Conservation (phyloP, 805 yeast species). For the Osmozyma mogii region DNA sequence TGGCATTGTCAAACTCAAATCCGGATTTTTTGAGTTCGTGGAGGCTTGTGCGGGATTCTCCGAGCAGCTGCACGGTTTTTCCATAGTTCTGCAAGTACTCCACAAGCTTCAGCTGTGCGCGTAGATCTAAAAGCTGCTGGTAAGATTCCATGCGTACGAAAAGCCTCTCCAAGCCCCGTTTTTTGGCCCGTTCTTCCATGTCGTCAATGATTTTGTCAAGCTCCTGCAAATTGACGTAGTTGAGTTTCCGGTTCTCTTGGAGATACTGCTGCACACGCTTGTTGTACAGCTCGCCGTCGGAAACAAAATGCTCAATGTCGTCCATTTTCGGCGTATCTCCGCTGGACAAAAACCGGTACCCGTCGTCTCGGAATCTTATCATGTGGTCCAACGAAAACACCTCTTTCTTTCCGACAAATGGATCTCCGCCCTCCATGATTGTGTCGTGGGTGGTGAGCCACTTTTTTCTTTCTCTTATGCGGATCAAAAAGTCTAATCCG, state of each 20-base stretch:
- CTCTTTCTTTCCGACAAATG: constrained; percentile 28
- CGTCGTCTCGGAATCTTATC: constrained; percentile 19
- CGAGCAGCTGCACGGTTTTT: constrained; percentile 8
- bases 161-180: constrained; percentile 16
- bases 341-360: constrained; percentile 19
- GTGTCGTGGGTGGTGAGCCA: constrained; percentile 26
- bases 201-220: constrained; percentile 18
- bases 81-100: constrained; percentile 16
- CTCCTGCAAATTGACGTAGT: constrained; percentile 16
- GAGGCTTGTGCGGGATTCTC: constrained; percentile 18
- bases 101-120: constrained; percentile 20
- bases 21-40: constrained; percentile 16
- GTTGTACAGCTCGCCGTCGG: constrained; percentile 19
- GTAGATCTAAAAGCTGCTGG: constrained; percentile 14
- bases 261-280: constrained; percentile 12
- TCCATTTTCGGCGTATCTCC: constrained; percentile 27
- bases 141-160: constrained; percentile 18
- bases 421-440: constrained; percentile 35
- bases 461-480: constrained; percentile 26
- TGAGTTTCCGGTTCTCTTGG: constrained; percentile 10
- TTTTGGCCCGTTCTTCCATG: constrained; percentile 18
- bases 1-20: constrained; percentile 10
- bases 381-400: constrained; percentile 26
- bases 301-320: constrained; percentile 17
- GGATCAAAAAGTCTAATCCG: constrained; percentile 30